Evolutionary conservation across 2,329 filamentous ascomycete species (phyloP), one percentile per base, ranked within the genome.

Genomic region (Botrytis squamosa): DNA sequence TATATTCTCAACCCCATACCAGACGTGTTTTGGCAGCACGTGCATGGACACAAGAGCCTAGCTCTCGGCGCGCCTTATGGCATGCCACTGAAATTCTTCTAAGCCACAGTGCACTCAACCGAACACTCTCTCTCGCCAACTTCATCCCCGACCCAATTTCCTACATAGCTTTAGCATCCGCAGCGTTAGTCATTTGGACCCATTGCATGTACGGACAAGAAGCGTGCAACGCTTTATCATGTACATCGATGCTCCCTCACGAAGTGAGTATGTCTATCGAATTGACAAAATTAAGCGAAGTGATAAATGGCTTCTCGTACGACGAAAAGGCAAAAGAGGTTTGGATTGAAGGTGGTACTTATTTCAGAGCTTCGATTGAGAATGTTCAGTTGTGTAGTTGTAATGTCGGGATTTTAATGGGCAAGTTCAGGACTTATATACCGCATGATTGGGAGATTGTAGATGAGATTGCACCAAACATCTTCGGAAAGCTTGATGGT

Each of bases 101-200:
- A 1, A 57, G 71, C 4, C 75, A 79, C 57, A 75, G 75, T 65
- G 70, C 74, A 55, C 40, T 55, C 42, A 62, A 44, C n/a, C n/a
- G 4, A 25, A 64, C 73, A 4, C 62, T 55, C 4, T 66, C 65
- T 1, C 65, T 75, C 14, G 59, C 71, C 9, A 65, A 74, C 16
- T 63, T 73, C 44, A 10, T 74, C 5, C 42, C 81, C 10, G 82
- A 84, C 33, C 83, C 83, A 0, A 77, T 84, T 18, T 76, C 80
- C 0, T 81, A 83, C 52, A 78, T 83, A 0, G 78, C 83, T 2
- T 72, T 82, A 0, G 79, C 81, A 0, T 79, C 79, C 0, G 80
- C 80, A 3, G 81, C 82, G 0, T 73, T 82, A 3, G 78, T 84
- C 1, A 75, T 83, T 0, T 84, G 82, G 82, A 78, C 81, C 0